Conservation (phyloP, 176 grass and related monocot species). For the Oryza longistaminata region DNA sequence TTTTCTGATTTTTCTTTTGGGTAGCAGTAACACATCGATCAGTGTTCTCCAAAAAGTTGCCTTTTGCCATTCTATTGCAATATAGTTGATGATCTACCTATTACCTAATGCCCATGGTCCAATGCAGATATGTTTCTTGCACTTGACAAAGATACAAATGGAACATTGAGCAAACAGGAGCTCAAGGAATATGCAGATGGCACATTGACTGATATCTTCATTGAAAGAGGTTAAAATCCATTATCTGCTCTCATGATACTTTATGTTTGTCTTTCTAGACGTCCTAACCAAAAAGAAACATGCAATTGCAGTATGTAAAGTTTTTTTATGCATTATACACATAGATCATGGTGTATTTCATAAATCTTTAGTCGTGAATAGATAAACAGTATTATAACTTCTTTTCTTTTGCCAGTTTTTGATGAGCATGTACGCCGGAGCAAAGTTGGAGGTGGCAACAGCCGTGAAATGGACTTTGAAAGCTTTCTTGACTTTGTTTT, state of each 20-base stretch:
- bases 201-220: constrained; percentile 93
- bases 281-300: constrained; percentile 8
- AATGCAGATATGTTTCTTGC: constrained; percentile 96
- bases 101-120: constrained; percentile 13
- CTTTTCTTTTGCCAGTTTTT: constrained; percentile 68
- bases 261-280: background rate
- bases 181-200: constrained; percentile 99
- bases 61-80: background rate
- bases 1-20: constrained; percentile 15
- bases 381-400: background rate
- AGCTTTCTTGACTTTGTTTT: constrained; percentile 99
- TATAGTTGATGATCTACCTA: constrained; percentile 18
- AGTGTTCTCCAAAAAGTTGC: background rate
- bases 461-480: constrained; percentile 98
- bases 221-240: constrained; percentile 79
- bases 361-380: constrained; percentile 12
- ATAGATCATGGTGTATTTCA: background rate
- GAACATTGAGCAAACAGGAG: constrained; percentile 93
- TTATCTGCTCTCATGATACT: background rate
- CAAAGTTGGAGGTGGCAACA: constrained; percentile 88
- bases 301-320: background rate
- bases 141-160: constrained; percentile 95
- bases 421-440: constrained; percentile 90
- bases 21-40: background rate
- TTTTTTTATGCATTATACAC: background rate